A percentile compares a stretch with the other conserved stretches of the same genome.
Conservation (phyloP, 257 asterid species). For the Solanum arcanum region DNA sequence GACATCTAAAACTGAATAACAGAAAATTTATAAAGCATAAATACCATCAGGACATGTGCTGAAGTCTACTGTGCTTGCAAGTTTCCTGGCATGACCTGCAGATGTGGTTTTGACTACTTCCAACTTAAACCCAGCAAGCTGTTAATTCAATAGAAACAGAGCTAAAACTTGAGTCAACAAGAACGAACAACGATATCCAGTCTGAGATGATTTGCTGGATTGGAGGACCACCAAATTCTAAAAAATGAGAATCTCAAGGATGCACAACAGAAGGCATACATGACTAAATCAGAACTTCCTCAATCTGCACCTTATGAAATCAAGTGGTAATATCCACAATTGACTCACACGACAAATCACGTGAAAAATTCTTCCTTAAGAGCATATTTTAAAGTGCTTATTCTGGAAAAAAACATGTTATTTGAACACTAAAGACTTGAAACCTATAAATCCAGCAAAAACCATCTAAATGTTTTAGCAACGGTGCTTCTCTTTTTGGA, state of each 20-base stretch:
- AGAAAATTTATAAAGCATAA: not conserved
- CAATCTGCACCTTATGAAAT: not conserved
- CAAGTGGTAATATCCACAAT: not conserved
- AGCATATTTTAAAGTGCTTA: not conserved
- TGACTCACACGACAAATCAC: not conserved
- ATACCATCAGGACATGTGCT: conserved; percentile 96
- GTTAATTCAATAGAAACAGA: conserved; percentile 11
- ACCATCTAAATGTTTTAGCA: not conserved
- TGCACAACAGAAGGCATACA: not conserved
- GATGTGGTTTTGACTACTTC: conserved; percentile 88
- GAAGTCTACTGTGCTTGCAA: conserved; percentile 83
- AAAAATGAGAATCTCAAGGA: not conserved
- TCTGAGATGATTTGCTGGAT: not conserved
- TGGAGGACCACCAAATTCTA: not conserved
- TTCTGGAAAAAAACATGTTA: not conserved
- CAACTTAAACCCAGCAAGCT: conserved; percentile 97
- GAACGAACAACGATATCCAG: not conserved
- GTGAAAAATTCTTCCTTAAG: not conserved
- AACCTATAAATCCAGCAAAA: not conserved
- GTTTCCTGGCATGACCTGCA: conserved; percentile 97
- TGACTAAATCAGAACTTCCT: not conserved
- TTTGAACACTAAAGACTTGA: not conserved
- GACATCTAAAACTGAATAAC: conserved; percentile 1
- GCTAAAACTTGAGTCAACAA: not conserved
- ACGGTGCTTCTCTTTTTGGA: not conserved